These are phyloP conservation scores for Xylaria bambusicola DNA, from an alignment of 495 filamentous ascomycete species.

Conservation along the genomic window DNA sequence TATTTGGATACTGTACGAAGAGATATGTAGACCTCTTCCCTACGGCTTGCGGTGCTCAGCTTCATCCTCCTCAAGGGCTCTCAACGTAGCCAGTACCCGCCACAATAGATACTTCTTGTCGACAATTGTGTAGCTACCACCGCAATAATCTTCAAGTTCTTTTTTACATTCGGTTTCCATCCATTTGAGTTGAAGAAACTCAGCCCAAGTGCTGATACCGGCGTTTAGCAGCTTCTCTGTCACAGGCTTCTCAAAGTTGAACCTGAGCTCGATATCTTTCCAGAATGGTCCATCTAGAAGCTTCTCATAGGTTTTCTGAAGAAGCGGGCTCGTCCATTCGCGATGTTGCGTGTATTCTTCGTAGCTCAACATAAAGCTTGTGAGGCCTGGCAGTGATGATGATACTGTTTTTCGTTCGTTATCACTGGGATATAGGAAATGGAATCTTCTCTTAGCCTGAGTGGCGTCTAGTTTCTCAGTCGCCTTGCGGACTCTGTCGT, in stretches of 20 bases:
- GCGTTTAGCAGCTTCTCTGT: neutral
- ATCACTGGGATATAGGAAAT: neutral
- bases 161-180: constrained; percentile 51
- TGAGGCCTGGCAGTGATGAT: neutral
- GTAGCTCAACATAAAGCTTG: constrained; percentile 46
- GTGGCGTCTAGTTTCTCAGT: constrained; percentile 28
- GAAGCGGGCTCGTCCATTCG: constrained; percentile 35
- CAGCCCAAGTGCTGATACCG: constrained; percentile 18
- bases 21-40: too few species aligned
- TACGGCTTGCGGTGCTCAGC: too few species aligned
- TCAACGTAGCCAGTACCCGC: constrained; percentile 55
- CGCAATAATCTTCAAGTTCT: constrained; percentile 52
- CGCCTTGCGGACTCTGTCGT: constrained; percentile 34
- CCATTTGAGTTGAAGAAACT: constrained; percentile 50
- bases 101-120: constrained; percentile 58
- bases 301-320: constrained; percentile 22
- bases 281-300: neutral
- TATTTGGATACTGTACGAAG: neutral
- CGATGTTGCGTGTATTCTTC: constrained; percentile 50
- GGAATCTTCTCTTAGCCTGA: neutral
- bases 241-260: neutral
- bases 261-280: neutral
- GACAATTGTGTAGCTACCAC: constrained; percentile 54
- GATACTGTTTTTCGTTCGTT: too few species aligned
- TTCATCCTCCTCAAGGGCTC: constrained; percentile 59